phyloP scores from a whole-genome alignment of 768 basidiomycete species.

The Tylopilus intermedius region DNA sequence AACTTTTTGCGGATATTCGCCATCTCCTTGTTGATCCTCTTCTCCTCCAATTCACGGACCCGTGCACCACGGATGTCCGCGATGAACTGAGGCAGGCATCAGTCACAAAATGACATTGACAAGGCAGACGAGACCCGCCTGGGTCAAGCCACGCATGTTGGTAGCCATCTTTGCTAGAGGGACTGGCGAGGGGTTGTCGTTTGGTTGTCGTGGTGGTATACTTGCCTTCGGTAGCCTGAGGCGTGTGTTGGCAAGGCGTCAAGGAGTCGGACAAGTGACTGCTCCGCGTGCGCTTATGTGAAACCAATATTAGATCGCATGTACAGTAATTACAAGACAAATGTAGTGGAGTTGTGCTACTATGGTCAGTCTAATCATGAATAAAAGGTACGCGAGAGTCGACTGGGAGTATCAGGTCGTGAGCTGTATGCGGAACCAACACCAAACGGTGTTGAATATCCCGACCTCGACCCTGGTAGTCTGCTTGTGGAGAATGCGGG shows the following conservation, averaged over 20 bases:
- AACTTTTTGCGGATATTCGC: slow-evolving; percentile 99
- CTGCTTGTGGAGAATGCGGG: slow-evolving; percentile 38
- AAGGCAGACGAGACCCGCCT: slow-evolving; percentile 45
- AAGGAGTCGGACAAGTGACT: too few relatives aligned
- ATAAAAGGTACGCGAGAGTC: slow-evolving; percentile 39
- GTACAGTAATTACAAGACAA: slow-evolving; percentile 18
- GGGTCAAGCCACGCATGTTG: slow-evolving; percentile 87
- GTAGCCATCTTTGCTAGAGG: slow-evolving; percentile 63
- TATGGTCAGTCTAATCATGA: slow-evolving; percentile 17
- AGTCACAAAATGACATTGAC: slow-evolving; percentile 2
- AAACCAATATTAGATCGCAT: not conserved
- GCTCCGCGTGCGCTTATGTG: slow-evolving; percentile 2
- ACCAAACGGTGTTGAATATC: slow-evolving; percentile 53
- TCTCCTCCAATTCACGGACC: slow-evolving; percentile 96
- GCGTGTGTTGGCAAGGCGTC: not conserved
- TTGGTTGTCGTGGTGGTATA: not conserved
- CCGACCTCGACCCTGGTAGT: slow-evolving; percentile 46
- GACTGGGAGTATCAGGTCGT: slow-evolving; percentile 62
- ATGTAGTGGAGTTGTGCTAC: slow-evolving; percentile 9
- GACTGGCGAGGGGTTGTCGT: too few relatives aligned
- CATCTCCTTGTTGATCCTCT: slow-evolving; percentile 99
- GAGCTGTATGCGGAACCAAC: slow-evolving; percentile 46
- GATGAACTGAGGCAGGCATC: slow-evolving; percentile 68
- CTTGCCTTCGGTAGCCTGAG: not conserved
- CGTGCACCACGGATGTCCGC: slow-evolving; percentile 97